Conservation (phyloP, 371 early-diverging fungal species). For the Mortierella sp. region DNA sequence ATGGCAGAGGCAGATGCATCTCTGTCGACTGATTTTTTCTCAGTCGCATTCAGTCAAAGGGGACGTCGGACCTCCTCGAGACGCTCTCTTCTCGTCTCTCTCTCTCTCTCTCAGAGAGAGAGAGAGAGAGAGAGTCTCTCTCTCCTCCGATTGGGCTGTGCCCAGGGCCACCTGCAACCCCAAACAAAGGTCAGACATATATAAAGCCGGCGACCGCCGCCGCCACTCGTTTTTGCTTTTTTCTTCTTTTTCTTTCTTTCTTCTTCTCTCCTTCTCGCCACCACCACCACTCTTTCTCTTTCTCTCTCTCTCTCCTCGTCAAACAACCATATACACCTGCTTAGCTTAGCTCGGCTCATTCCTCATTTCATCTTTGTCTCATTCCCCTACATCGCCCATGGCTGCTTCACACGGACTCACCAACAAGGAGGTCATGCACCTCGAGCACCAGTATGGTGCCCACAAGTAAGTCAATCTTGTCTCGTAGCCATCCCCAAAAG, state of each 20-base stretch:
- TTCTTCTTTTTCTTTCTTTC: conserved; percentile 7
- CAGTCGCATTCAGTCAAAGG: too few relatives aligned
- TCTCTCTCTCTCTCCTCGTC: conserved; percentile 4
- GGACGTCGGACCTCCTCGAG: too few relatives aligned
- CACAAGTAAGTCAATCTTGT: conserved; percentile 75
- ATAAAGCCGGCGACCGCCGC: too few relatives aligned
- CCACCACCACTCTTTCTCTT: neutral
- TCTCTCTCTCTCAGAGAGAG: neutral
- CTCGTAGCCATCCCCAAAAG: neutral
- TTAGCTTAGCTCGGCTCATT: neutral
- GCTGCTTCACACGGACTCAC: conserved; percentile 47
- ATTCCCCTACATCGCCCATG: conserved; percentile 19
- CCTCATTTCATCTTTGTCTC: neutral
- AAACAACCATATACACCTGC: conserved; percentile 1
- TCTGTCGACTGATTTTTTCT: neutral
- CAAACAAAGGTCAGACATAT: neutral
- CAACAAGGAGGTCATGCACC: conserved; percentile 69
- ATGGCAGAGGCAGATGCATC: neutral
- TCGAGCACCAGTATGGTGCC: conserved; percentile 83
- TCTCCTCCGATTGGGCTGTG: too few relatives aligned
- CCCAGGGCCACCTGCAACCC: too few relatives aligned
- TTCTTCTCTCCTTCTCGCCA: conserved; percentile 10
- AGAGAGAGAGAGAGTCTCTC: too few relatives aligned
- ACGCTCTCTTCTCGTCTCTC: neutral
- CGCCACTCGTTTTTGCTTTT: conserved; percentile 1